These are phyloP conservation scores for Paraconiothyrium sp. DNA, from an alignment of 2,329 filamentous ascomycete genomes.

Conservation along the genomic window DNA sequence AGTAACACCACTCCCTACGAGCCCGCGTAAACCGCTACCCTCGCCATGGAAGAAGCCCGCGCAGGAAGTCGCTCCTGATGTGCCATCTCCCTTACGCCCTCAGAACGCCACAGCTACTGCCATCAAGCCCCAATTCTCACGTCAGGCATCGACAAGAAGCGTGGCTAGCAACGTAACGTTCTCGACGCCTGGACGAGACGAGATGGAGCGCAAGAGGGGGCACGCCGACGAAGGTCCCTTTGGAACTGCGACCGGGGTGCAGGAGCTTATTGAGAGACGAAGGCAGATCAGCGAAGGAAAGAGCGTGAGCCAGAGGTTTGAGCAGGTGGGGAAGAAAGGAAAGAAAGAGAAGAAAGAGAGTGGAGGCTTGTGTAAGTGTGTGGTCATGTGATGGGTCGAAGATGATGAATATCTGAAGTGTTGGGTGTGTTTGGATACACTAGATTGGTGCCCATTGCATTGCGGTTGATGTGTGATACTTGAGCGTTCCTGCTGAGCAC, in stretches of 20 bases:
- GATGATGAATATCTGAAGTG: not conserved
- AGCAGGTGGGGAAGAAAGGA: not conserved
- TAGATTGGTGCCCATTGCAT: not conserved
- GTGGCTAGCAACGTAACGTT: constrained; percentile 24
- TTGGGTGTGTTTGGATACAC: not conserved
- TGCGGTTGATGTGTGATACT: not conserved
- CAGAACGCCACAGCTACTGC: not conserved
- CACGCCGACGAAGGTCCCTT: constrained; percentile 35
- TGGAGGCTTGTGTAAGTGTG: constrained; percentile 20
- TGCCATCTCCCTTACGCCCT: not conserved
- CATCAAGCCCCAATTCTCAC: not conserved
- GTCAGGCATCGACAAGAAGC: constrained; percentile 2
- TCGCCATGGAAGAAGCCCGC: not conserved
- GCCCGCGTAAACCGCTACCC: not conserved
- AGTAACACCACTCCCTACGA: not conserved
- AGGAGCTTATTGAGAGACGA: constrained; percentile 29
- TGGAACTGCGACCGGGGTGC: constrained; percentile 25
- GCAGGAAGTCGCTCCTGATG: not conserved
- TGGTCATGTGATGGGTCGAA: constrained; percentile 28
- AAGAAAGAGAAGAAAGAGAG: not conserved
- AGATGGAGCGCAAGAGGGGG: constrained; percentile 40
- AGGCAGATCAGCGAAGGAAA: constrained; percentile 20
- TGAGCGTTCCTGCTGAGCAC: not conserved
- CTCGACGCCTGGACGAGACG: constrained; percentile 42
- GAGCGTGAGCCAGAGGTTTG: constrained; percentile 4